Base-by-base conservation (phyloP, 2,329 filamentous ascomycete genomes). In the Endoconidiophora polonica region DNA sequence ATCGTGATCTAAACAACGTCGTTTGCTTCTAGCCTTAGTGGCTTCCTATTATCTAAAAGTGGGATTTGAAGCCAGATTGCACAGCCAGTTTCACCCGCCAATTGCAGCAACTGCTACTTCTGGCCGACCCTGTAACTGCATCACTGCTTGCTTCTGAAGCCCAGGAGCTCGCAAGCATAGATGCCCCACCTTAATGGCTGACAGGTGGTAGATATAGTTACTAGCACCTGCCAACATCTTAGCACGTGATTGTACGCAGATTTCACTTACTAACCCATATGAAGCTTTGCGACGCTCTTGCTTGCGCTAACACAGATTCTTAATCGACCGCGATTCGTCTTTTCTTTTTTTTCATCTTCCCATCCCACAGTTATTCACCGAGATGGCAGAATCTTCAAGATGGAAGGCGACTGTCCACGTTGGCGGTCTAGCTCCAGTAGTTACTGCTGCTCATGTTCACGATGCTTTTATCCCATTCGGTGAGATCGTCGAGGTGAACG, bases 401-500 rank as follows among this genome's bases (percentile, higher is more conserved):
- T 81, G 90, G 66, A 95, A 94, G 66, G 79, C 85, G 43, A 98
- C 91, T 9, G 74, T 98, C 55, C 93, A 93, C 62, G 85, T 98
- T 47, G 88, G 88, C 55, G 90, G 90, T 29, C 77, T 98, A 46
- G 81, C 91, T 57, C 77, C 81, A 55, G 73, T 79, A 47, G 87
- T 94, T 52, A 90, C 81, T 10, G 70, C 72, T 37, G 74, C 77
- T 54, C 84, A 81, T 54, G 71, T 98, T 44, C 81, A 87, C 59
- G 86, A 93, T 59, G 88, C 88, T 50, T 98, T 98, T 67, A 77
- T 98, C 52, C 91, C 93, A 0, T 98, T 98, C 64, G 91, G 93
- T 60, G 90, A 95, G 63, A 90, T 98, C 55, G 79, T 84, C 57
- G 87, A 95, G 62, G 81, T 98, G 57, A 83, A 86, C 46, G 69